A percentile compares a stretch with the other conserved stretches of the same genome.
phyloP scores from a whole-genome alignment of 768 basidiomycete genomes.

The Auriscalpium microsporum region DNA sequence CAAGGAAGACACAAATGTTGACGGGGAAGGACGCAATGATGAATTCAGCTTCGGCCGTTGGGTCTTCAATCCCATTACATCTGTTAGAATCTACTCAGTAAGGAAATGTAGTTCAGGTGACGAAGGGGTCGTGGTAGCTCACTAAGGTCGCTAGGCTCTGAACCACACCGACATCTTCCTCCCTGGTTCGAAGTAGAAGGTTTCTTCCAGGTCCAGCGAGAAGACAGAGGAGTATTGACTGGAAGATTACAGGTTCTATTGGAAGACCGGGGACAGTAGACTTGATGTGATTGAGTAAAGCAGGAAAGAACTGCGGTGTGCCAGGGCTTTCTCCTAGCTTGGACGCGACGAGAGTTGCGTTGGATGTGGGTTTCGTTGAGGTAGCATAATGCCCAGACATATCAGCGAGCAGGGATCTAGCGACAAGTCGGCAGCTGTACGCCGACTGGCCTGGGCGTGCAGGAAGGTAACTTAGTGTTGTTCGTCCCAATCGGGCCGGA shows the following conservation, averaged over 20 bases:
- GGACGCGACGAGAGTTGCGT: no score
- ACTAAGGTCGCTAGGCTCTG: constrained; percentile 53
- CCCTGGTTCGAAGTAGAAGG: constrained; percentile 54
- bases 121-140: constrained; percentile 30
- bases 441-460: no score
- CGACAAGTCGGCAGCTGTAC: no score
- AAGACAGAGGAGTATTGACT: constrained; percentile 58
- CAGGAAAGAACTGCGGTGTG: constrained; percentile 17
- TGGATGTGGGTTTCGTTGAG: no score
- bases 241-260: constrained; percentile 54
- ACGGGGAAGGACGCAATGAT: constrained; percentile 7
- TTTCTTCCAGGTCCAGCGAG: constrained; percentile 49
- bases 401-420: no score
- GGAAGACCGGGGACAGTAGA: constrained; percentile 40
- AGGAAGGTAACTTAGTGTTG: no score
- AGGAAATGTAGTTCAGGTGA: constrained; percentile 34
- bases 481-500: no score
- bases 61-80: no score
- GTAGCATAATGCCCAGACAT: no score
- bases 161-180: constrained; percentile 56
- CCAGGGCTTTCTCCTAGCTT: constrained; percentile 7
- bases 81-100: no score
- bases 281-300: constrained; percentile 38
- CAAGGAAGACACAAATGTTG: constrained; percentile 28
- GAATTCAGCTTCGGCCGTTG: no score